Evolutionary conservation across 2,329 filamentous ascomycete genomes (phyloP).

Genomic region (Nigrospora sphaerica): DNA sequence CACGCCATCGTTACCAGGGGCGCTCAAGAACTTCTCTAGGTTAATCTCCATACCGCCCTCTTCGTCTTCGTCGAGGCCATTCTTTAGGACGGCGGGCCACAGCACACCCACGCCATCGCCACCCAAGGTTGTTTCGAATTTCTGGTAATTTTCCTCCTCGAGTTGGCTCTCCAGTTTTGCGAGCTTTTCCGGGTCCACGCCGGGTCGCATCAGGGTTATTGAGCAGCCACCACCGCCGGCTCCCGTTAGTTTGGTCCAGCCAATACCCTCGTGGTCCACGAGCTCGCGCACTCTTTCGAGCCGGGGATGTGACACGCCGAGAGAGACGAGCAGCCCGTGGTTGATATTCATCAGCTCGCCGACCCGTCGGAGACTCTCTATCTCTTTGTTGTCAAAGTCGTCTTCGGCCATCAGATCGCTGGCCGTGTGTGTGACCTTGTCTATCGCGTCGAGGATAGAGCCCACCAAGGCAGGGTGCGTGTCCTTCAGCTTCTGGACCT

Average conservation of each 20-base stretch:
- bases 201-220: constrained; percentile 78
- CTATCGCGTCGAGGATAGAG: constrained; percentile 78
- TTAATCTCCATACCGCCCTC: constrained; percentile 90
- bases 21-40: constrained; percentile 73
- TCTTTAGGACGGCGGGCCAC: constrained; percentile 85
- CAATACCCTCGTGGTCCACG: constrained; percentile 80
- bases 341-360: constrained; percentile 91
- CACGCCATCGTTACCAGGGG: constrained; percentile 76
- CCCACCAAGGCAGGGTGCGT: constrained; percentile 71
- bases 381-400: constrained; percentile 59
- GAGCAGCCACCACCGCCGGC: constrained; percentile 94
- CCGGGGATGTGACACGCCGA: constrained; percentile 91
- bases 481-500: constrained; percentile 68
- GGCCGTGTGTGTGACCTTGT: constrained; percentile 57
- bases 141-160: constrained; percentile 66
- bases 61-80: constrained; percentile 68
- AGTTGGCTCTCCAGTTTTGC: constrained; percentile 58
- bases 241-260: constrained; percentile 96
- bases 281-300: constrained; percentile 88
- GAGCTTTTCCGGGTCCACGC: constrained; percentile 48
- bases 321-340: constrained; percentile 81
- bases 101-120: constrained; percentile 92
- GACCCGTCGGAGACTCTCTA: constrained; percentile 60
- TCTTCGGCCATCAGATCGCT: constrained; percentile 48
- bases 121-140: constrained; percentile 83